Base-by-base conservation (phyloP, 768 basidiomycete species). In the Leccinellum albellum region DNA sequence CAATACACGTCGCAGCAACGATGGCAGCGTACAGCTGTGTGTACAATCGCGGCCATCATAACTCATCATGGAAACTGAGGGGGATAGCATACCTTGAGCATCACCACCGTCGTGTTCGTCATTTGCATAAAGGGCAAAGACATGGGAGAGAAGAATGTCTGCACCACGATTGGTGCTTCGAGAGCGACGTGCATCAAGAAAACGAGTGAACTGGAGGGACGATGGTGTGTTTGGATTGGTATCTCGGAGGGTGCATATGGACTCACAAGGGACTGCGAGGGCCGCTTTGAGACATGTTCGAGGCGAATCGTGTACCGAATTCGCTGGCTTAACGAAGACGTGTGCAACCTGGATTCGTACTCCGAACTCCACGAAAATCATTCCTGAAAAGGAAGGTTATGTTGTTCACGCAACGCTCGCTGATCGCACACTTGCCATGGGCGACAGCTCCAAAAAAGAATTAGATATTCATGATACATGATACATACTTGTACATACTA, bases 111-210 rank as follows among this genome's bases (percentile, higher is more conserved):
- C 6, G 91, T 93, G 75, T 94, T 94, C 64, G 86, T 92, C 62
- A 91, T 78, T 68, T 91, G 83, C 54, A 92, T 62, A 69, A 94
- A 91, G 0, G 91, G 91, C 20, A 93, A 70, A 15, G 70, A 75
- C 17, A 71, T 64, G 1, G 89, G 85, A 0, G 83, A 78, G 75
- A 82, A 82, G 17, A 92, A 72, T 6, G 90, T 89, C 69, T 92
- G 90, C 31, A 94, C 71, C 3, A 85, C 89, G 21, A 94, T 68
- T 0, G 91, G 91, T 6, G 83, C 79, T 68, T 94, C 91, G 55
- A 92, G 75, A 6, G 86, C 88, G 63, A 91, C 82, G 64, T 94
- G 91, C 28, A 93, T 73, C 37, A 94, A 76, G 72, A 93, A 94
- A 2, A 91, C 78, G 20, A 74, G 72, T 4, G 90, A 82, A 12